phyloP scores from a whole-genome alignment of 2,329 filamentous ascomycete species.

The Triangularia verruculosa region DNA sequence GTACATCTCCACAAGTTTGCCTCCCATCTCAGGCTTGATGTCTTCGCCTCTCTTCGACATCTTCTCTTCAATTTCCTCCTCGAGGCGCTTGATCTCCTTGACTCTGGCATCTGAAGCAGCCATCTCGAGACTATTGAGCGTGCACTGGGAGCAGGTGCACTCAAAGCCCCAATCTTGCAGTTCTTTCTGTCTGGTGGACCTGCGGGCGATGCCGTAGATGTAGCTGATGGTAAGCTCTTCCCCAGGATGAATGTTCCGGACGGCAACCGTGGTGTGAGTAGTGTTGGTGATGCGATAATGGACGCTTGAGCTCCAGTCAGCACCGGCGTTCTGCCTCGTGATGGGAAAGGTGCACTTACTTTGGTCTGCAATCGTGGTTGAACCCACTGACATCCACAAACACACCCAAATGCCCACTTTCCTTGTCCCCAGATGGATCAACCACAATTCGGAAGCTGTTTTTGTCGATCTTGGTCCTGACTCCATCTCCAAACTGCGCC shows the following conservation, averaged over 20 bases:
- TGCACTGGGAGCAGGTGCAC: slow-evolving; percentile 37
- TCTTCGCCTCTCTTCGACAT: slow-evolving; percentile 16
- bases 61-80: slow-evolving; percentile 27
- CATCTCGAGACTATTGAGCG: slow-evolving; percentile 14
- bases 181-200: slow-evolving; percentile 31
- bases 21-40: slow-evolving; percentile 30
- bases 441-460: slow-evolving; percentile 37
- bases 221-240: slow-evolving; percentile 40
- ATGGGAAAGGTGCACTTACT: slow-evolving; percentile 30
- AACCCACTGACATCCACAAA: slow-evolving; percentile 37
- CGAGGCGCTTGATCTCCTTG: slow-evolving; percentile 30
- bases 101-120: slow-evolving; percentile 35
- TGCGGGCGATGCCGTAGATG: slow-evolving; percentile 31
- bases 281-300: slow-evolving; percentile 36
- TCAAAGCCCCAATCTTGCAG: slow-evolving; percentile 37
- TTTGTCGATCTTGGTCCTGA: slow-evolving; percentile 34
- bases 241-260: slow-evolving; percentile 35
- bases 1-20: slow-evolving; percentile 33
- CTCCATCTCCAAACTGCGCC: slow-evolving; percentile 33
- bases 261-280: slow-evolving; percentile 38
- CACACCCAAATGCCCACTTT: slow-evolving; percentile 33
- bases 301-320: slow-evolving; percentile 25
- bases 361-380: slow-evolving; percentile 42
- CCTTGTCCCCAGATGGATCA: slow-evolving; percentile 24
- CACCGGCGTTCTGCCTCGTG: background rate